A percentile compares a stretch with the other conserved stretches of the same genome.
phyloP scores from a whole-genome alignment of 164 flowering plant species.

The Dillenia suffruticosa region DNA sequence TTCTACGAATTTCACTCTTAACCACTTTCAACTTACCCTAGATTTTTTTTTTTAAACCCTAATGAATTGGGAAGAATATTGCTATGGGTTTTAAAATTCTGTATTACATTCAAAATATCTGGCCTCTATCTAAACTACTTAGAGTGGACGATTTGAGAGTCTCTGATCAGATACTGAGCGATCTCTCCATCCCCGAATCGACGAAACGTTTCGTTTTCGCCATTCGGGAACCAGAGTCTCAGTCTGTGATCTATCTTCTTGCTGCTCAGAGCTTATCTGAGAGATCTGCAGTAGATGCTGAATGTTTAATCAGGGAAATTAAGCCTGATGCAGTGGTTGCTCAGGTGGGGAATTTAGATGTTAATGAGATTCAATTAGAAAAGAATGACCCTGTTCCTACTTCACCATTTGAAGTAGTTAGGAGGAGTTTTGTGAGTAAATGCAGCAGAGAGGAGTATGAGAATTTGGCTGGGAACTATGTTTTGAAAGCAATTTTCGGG shows the following conservation, averaged over 20 bases:
- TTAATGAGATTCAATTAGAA: constrained; percentile 15
- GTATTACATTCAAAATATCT: constrained; percentile 36
- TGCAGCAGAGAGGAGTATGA: constrained; percentile 59
- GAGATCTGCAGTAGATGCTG: constrained; percentile 67
- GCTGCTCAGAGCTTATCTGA: constrained; percentile 76
- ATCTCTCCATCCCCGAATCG: constrained; percentile 57
- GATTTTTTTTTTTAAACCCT: too few relatives aligned
- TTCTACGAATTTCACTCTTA: too few relatives aligned
- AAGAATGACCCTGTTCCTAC: constrained; percentile 45
- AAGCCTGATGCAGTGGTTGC: constrained; percentile 75
- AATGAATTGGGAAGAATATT: not conserved
- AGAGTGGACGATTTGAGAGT: constrained; percentile 49
- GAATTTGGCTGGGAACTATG: constrained; percentile 60
- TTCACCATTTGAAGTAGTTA: constrained; percentile 60
- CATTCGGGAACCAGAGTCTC: constrained; percentile 48
- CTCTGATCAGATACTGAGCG: constrained; percentile 46
- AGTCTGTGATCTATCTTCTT: constrained; percentile 59
- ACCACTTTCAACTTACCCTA: too few relatives aligned
- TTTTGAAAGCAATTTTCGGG: constrained; percentile 77
- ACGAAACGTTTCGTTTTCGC: constrained; percentile 80
- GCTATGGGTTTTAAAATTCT: constrained; percentile 11
- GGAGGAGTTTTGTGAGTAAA: constrained; percentile 60
- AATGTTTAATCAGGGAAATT: constrained; percentile 53
- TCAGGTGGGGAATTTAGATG: constrained; percentile 35
- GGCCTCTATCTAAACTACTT: constrained; percentile 57